Evolutionary conservation across 1,139 yeast species (phyloP), one percentile per base, ranked within the genome.

Genomic region (Sugiyamaella japonica): DNA sequence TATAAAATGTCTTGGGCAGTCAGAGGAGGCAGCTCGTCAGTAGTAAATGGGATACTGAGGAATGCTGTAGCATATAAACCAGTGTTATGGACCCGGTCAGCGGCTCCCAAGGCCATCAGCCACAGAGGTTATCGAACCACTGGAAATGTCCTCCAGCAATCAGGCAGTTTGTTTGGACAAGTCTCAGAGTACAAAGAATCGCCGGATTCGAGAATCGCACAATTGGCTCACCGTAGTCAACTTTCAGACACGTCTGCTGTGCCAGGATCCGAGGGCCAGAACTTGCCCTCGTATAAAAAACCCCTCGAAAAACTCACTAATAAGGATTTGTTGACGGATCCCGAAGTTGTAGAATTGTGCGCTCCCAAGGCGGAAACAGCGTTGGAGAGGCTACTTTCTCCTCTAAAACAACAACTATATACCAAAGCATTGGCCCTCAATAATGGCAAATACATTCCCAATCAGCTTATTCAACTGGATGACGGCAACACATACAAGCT

Each of bases 341-440:
- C 63, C 3, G 66, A 62, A 34, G 58, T 63, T 31, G 47, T 48
- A 40, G 63, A 58, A 48, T 57, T 59, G 42, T 56, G 54, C 10
- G 53, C 57, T 5, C 66, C 65, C 20, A 44, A 53, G 45, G 59
- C 64, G 3, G 41, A 52, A 43, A 55, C 61, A 16, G 66, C 84
- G 0, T 73, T 76, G 7, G 77, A 80, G 43, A 64, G 72, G 42
- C 70, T 81, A 23, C 69, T 90, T 23, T 79, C 90, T 10, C 95
- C 96, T n/a, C 75, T 89, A 59, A 90, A 89, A 70, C 78, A 78
- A 61, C 74, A 77, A 62, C 74, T 90, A 17, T 90, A 86, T 67
- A 74, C 78, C 34, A 73, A 77, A 47, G 85, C 85, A 61, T 86
- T 89, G 52, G 68, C 71, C 10, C 31, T 48, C 7, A 78, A 86